Base-by-base conservation (phyloP, 2,329 filamentous ascomycete genomes). In the Cadophora gregata region DNA sequence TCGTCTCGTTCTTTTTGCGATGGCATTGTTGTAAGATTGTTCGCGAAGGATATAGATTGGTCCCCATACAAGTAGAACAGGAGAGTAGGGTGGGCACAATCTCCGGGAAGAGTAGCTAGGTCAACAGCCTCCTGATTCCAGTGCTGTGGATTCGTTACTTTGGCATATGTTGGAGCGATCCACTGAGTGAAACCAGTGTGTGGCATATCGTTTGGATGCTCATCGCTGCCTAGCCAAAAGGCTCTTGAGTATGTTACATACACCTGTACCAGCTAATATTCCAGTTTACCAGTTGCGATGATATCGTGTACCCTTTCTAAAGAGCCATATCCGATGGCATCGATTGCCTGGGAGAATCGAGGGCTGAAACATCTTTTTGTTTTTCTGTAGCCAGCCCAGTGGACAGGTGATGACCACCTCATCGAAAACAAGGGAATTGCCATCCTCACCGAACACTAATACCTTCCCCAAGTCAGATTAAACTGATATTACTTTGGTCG, bases 51-150 rank as follows among this genome's bases (percentile, higher is more conserved):
- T 3, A 70, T 66, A 6, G 79, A 80, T 67, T 79, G 81, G 7
- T 75, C 78, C 14, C 85, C 85, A 70, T 81, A 83, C 65, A 81
- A 82, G 79, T 88, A 92, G 82, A 91, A 91, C 55, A 92, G 84
- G 1, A 92, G 82, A 1, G 88, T 91, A 36, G 90, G 87, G 50
- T 91, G 89, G 10, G 70, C 66, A 1, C 85, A 82, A 65, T 79
- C 80, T 1, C 76, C 68, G 0, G 71, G 63, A 1, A 92, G 81
- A 1, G 84, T 81, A 51, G 88, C 83, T 21, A 92, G 81, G 21
- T 89, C 88, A 63, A 90, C 79, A 66, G 82, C 83, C 80, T 90
- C 85, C 78, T 88, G 85, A 68, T 84, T 82, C 87, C 87, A 91
- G 67, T 79, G 75, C 1, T 81, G 70, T 1, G 82, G 81, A 60